Evolutionary conservation across 441 rosid genomes (phyloP), one percentile per base, ranked within the genome.

Genomic region (Brassica hybrid): DNA sequence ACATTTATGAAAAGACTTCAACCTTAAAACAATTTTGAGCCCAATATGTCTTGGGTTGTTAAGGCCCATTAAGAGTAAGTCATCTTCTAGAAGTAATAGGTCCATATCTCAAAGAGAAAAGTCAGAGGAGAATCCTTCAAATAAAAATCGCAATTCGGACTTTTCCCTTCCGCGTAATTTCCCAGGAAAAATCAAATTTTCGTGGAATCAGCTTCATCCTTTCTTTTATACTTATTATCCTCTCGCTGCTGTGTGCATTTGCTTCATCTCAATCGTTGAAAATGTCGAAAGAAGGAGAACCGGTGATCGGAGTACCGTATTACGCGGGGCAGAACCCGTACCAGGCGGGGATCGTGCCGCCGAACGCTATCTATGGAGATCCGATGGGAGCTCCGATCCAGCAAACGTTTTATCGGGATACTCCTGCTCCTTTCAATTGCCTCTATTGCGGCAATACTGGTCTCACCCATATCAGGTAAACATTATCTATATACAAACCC

Each of bases 341-440:
- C 76, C 95, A 93, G 58, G 88, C 85, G 57, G 97, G 97, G 56
- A 30, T 71, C 2, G 82, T 89, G 67, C 98, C 97, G 17, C 97
- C 94, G 5, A 85, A 87, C 82, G 96, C 97, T 27, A 78, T 91
- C 61, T 79, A 80, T 56, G 89, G 91, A n/a, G 87, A 93, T 72
- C 99, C 96, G 21, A 81, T 85, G 74, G 97, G 92, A 14, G 83
- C 83, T 71, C 98, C 96, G 66, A 85, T 94, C 75, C 94, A 91
- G 7, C 97, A 93, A 82, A 93, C 97, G 45, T 80, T 93, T 78
- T 93, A 84, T 81, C 87, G 94, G 6, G 96, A 91, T 64, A 93
- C 99, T 30, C 94, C 97, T 59, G 98, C 98, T 76, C 99, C 98
- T 19, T 93, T 93, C 75, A 90, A 79, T 80, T 93, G 94, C 73